Evolutionary conservation across 129 eudicot species (phyloP), one percentile per base, ranked within the genome.

Genomic region (Arctium lappa): DNA sequence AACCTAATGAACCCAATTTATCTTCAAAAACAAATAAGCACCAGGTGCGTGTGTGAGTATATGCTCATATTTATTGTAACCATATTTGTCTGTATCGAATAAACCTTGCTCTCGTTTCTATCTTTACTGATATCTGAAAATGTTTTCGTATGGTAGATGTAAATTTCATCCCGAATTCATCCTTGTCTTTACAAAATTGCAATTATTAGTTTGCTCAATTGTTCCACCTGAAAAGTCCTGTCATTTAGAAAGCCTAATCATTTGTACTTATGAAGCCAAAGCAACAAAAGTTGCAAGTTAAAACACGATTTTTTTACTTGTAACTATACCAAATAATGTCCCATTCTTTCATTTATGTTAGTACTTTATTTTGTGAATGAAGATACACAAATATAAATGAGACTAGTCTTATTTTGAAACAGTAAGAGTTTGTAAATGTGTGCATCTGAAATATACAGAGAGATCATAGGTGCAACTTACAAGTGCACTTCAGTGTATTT

Each of bases 71-170:
- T 12, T 11, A n/a, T 60, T 77, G 18, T 77, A 60, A 60, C 1
- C 34, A 66, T 66, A 18, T 69, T 37, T 50, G 15, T 63, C 53
- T 16, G 69, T 68, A 78, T 78, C 3, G 36, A 60, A 7, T 69
- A 15, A 79, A 32, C 69, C 4, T 10, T 46, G 16, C 12, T 46
- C 15, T 46, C 74, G 31, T 30, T 79, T 79, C 4, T 2, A 29
- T 11, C 10, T 34, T 8, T 46, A 50, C 31, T 33, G 77, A 80
- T 37, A 50, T 71, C 16, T 48, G 60, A 50, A 42, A 50, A 72
- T 72, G 39, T 38, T 34, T 76, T 77, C 81, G 62, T 60, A 44
- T 8, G 18, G 48, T 33, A 15, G 80, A 77, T 16, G 69, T 76
- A 22, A 9, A 34, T 30, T 79, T 46, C 32, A 5, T 56, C 18